Conservation (phyloP, 2,329 filamentous ascomycete genomes). For the Alternaria longipes region DNA sequence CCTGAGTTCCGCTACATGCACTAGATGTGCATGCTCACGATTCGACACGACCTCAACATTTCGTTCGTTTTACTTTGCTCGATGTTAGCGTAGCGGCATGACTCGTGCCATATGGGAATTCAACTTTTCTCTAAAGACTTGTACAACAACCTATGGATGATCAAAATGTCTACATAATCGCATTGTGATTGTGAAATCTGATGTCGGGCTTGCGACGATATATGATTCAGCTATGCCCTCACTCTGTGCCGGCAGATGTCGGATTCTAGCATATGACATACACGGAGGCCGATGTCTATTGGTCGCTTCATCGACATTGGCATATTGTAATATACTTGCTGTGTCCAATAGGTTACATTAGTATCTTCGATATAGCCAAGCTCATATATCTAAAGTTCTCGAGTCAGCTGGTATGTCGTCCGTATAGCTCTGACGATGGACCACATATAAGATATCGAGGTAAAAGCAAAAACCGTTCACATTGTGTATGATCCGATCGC, state of each 20-base stretch:
- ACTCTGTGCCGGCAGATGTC: neutral
- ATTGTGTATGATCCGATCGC: neutral
- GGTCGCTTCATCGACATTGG: neutral
- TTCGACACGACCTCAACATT: constrained; percentile 15
- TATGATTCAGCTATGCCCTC: neutral
- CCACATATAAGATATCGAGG: neutral
- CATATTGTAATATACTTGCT: neutral
- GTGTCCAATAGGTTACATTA: neutral
- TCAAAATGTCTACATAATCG: neutral
- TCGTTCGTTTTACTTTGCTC: constrained; percentile 12
- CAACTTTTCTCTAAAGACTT: neutral
- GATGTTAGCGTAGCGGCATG: constrained; percentile 4
- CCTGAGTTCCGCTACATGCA: constrained; percentile 66
- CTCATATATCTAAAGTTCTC: neutral
- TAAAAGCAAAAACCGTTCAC: neutral
- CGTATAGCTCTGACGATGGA: neutral
- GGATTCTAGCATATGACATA: neutral
- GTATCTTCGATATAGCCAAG: no score
- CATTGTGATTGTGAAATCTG: neutral
- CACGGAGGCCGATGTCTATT: neutral
- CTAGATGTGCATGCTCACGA: constrained; percentile 30
- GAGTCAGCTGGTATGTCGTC: neutral
- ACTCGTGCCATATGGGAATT: neutral
- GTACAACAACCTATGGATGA: neutral
- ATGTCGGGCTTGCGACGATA: neutral